A percentile compares a stretch with the other conserved stretches of the same genome.
Conservation (phyloP, 2,329 filamentous ascomycete genomes). For the Calonectria montana region DNA sequence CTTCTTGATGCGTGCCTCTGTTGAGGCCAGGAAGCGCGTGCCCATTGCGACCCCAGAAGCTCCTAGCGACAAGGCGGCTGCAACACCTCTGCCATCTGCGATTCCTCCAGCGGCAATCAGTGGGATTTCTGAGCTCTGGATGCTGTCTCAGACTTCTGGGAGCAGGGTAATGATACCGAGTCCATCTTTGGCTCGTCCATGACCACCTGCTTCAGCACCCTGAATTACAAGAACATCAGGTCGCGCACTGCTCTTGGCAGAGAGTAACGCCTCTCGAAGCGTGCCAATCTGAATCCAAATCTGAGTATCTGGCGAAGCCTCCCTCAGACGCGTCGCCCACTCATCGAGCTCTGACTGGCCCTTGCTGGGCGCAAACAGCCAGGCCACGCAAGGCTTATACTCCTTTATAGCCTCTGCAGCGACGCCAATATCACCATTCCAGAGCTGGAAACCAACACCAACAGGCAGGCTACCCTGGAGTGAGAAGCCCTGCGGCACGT, state of each 20-base stretch:
- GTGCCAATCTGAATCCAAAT: constrained; percentile 66
- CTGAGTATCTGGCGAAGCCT: constrained; percentile 53
- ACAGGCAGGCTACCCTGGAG: constrained; percentile 49
- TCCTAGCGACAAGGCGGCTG: constrained; percentile 62
- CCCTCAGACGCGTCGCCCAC: constrained; percentile 59
- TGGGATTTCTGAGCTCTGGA: constrained; percentile 50
- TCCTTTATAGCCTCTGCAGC: constrained; percentile 45
- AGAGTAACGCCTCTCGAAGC: constrained; percentile 58
- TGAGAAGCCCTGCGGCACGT: constrained; percentile 20
- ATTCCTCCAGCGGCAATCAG: constrained; percentile 66
- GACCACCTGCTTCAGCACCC: constrained; percentile 65
- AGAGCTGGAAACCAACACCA: constrained; percentile 58
- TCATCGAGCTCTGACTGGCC: constrained; percentile 51
- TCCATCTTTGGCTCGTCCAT: constrained; percentile 58
- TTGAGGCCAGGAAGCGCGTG: constrained; percentile 69
- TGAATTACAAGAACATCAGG: constrained; percentile 65
- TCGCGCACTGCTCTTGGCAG: constrained; percentile 45
- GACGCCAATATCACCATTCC: constrained; percentile 53
- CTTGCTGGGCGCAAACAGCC: constrained; percentile 54
- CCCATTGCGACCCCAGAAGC: constrained; percentile 69
- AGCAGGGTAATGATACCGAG: constrained; percentile 59
- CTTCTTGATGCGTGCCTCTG: constrained; percentile 52
- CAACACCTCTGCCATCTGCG: constrained; percentile 61
- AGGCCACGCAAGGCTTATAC: constrained; percentile 53
- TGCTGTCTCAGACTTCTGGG: constrained; percentile 60